These are phyloP conservation scores for Sporothrix brasiliensis DNA, from an alignment of 2,329 filamentous ascomycete genomes.

Conservation along the genomic window DNA sequence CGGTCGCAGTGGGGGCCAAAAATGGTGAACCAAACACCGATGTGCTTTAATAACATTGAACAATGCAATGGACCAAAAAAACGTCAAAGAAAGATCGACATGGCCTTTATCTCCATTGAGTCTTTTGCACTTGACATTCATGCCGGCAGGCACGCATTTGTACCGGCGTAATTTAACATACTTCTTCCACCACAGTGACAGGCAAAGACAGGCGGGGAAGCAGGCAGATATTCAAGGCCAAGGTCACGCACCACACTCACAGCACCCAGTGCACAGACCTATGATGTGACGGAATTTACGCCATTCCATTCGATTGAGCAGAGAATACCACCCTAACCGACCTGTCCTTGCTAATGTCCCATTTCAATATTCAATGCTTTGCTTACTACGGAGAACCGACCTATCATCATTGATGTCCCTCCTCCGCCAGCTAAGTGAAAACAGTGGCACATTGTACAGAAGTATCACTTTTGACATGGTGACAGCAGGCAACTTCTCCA, in stretches of 20 bases:
- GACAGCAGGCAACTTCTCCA: too few relatives aligned
- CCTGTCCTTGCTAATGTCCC: too few relatives aligned
- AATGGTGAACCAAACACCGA: not conserved
- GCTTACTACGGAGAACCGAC: too few relatives aligned
- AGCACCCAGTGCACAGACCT: not conserved
- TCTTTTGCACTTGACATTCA: not conserved
- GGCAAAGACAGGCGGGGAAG: not conserved
- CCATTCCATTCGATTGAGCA: not conserved
- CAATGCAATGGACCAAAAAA: too few relatives aligned
- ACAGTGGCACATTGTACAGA: too few relatives aligned
- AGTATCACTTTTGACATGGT: too few relatives aligned
- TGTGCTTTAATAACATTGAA: not conserved
- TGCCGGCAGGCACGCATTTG: not conserved
- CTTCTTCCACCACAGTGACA: not conserved
- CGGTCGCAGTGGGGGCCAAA: conserved; percentile 12
- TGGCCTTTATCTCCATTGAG: not conserved
- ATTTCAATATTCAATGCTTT: too few relatives aligned
- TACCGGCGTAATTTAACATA: not conserved
- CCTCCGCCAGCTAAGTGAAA: too few relatives aligned
- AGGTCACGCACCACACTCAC: not conserved
- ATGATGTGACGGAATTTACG: not conserved
- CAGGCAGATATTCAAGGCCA: not conserved
- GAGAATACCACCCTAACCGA: not conserved
- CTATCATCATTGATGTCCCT: too few relatives aligned
- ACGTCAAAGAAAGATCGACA: not conserved